These are phyloP conservation scores for Kewa caespitosa DNA, from an alignment of 179 eudicot species.

Conservation along the genomic window DNA sequence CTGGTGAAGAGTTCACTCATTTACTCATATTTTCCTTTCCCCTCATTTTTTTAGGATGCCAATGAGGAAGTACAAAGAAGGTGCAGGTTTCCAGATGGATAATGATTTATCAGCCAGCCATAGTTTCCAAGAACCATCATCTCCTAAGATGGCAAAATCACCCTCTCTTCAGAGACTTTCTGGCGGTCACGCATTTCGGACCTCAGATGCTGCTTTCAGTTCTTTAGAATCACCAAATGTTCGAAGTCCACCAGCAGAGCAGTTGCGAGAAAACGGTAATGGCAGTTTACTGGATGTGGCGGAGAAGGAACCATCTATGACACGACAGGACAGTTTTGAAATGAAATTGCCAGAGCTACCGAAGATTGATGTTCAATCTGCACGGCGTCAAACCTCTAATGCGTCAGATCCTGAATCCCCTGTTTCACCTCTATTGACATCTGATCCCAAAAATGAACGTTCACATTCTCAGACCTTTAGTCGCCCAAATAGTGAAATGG, in stretches of 20 bases:
- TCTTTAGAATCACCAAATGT: conserved; percentile 79
- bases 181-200: conserved; percentile 58
- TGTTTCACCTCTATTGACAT: conserved; percentile 92
- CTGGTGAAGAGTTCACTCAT: conserved; percentile 2
- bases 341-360: conserved; percentile 89
- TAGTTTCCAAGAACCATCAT: conserved; percentile 79
- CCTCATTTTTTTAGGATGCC: conserved; percentile 66
- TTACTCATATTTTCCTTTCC: background rate
- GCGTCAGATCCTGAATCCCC: conserved; percentile 97
- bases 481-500: conserved; percentile 71
- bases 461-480: conserved; percentile 98
- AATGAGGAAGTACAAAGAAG: conserved; percentile 62
- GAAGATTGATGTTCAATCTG: conserved; percentile 74
- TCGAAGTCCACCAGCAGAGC: conserved; percentile 83
- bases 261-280: conserved; percentile 79
- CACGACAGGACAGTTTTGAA: conserved; percentile 95
- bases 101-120: conserved; percentile 66
- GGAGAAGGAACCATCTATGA: conserved; percentile 80
- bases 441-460: conserved; percentile 95
- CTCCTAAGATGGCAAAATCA: conserved; percentile 92
- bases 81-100: conserved; percentile 70
- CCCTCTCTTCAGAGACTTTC: conserved; percentile 93
- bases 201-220: conserved; percentile 63
- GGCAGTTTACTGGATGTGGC: conserved; percentile 50
- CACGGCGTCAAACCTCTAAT: conserved; percentile 49